Base-by-base conservation (phyloP, 1,284 basidiomycete species). In the Leccinum griseonigrum region DNA sequence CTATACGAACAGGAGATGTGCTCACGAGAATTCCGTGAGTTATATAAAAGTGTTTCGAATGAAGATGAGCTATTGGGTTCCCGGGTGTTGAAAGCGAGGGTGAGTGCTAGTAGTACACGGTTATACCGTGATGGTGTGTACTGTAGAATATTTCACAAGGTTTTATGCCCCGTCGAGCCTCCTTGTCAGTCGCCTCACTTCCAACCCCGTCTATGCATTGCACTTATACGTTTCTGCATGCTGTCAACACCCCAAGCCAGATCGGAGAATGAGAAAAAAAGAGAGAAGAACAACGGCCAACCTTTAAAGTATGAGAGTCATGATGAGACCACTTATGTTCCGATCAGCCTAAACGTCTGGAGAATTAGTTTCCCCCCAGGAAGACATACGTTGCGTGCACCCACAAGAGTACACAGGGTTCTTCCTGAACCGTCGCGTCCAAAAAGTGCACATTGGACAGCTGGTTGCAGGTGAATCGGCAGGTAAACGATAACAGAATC, bases 391-490 rank as follows among this genome's bases (percentile, higher is more conserved):
- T 77, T 0, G 88, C 69, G 13, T 91, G 73, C 5, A 91, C 74
- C 8, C 83, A 81, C 14, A 85, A 70, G 0, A 85, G 81, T 0
- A 80, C 78, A 0, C 87, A 83, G 0, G 82, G 78, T 72, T 92
- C 90, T 75, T 93, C 91, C 57, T 80, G 77, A 2, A 75, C 68
- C 1, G 83, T 85, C 16, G 90, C 90, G 64, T 94, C 91, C 36
- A 93, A 77, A 64, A 87, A 90, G 68, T 90, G 83, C 10, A 77
- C 67, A 0, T 83, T 78, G 8, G 83, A 78, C 54, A 83, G 71
- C 86, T 89, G 48, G 28, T 11, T 9, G 14, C 6, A 18, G 7
- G 40, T 4, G 16, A 38, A 53, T 43, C 40, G 40, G 46, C 13
- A 46, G 14, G 32, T 54, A 26, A 51, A 16, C 16, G 8, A 38